A percentile compares a stretch with the other conserved stretches of the same genome.
Conservation (phyloP, 805 yeast genomes). For the Pichia sporocuriosa region DNA sequence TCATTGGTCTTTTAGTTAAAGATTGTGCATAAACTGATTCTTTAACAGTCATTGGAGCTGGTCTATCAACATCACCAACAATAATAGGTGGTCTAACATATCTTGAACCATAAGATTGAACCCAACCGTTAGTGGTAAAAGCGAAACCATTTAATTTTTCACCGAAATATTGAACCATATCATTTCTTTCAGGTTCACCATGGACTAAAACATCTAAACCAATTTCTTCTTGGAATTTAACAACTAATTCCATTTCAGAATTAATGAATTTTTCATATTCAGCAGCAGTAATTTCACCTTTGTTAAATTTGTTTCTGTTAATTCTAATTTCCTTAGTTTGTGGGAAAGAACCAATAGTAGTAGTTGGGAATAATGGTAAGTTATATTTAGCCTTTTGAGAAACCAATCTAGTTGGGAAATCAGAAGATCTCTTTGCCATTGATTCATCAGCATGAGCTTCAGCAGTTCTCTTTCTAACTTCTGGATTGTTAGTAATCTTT, state of each 20-base stretch:
- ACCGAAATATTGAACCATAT: slow-evolving; percentile 99
- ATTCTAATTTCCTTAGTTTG: slow-evolving; percentile 99
- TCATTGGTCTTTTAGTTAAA: slow-evolving; percentile 89
- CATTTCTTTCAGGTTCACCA: slow-evolving; percentile 99
- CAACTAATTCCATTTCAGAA: slow-evolving; percentile 91
- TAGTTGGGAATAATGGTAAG: slow-evolving; percentile 98
- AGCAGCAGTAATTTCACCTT: slow-evolving; percentile 93
- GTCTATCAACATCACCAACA: slow-evolving; percentile 99
- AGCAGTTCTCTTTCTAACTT: slow-evolving; percentile 82
- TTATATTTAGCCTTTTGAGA: slow-evolving; percentile 84
- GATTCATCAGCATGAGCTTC: slow-evolving; percentile 54
- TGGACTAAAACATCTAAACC: slow-evolving; percentile 98
- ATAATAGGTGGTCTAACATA: slow-evolving; percentile 99
- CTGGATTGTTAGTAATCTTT: slow-evolving; percentile 82
- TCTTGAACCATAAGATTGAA: slow-evolving; percentile 99
- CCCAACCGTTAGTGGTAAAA: slow-evolving; percentile 99
- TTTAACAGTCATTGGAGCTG: slow-evolving; percentile 96
- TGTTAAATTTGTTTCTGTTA: slow-evolving; percentile 95
- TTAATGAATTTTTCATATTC: slow-evolving; percentile 95
- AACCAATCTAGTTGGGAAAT: slow-evolving; percentile 80
- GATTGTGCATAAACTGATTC: slow-evolving; percentile 99
- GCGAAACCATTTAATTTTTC: slow-evolving; percentile 98
- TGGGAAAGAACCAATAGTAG: slow-evolving; percentile 99
- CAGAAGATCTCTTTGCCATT: slow-evolving; percentile 74
- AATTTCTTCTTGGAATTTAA: slow-evolving; percentile 98